Evolutionary conservation across 768 basidiomycete genomes (phyloP), one percentile per base, ranked within the genome.

Genomic region (Guyanaporus albipodus): DNA sequence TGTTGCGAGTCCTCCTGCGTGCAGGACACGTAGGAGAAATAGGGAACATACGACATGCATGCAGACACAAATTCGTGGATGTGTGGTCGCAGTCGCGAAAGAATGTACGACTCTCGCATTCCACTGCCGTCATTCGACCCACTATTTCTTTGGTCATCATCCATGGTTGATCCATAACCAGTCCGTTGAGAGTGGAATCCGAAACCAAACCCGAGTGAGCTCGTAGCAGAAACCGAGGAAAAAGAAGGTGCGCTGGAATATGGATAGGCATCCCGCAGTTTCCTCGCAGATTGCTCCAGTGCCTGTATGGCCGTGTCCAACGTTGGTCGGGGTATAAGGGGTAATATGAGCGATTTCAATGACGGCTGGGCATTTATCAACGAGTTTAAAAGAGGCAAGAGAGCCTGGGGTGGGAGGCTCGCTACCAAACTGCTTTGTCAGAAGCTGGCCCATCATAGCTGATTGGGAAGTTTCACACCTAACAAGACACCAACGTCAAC

Each of bases 281-380:
- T 87, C 69, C 79, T 80, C 23, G 84, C 78, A 7, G 86, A 82
- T 50, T 75, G 76, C 27, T 76, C 74, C 21, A 92, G 67, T 11
- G 82, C 81, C 56, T 88, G 79, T 23, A 81, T 64, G 9, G 87
- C 89, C 24, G 77, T 82, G 24, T 88, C 84, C 47, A 91, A 70
- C 2, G 88, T 85, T 12, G 90, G 90, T n/a, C 87, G 80, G 41
- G 90, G 90, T 59, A 92, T 89, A 29, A 92, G 72, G 26, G 83
- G 81, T 29, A 92, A 67, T 46, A 92, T 76, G 8, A 77, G 67
- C 2, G 81, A 73, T 64, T 88, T 92, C 38, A 92, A 70, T 4
- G 77, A 72, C 0, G 90, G 90, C 52, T 90, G 81, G 1, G 73
- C 66, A 47, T 75, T 73, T 21, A 92, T 68, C 45, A 92, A 70